Evolutionary conservation across 2,329 filamentous ascomycete species (phyloP), one percentile per base, ranked within the genome.

Genomic region (Stagonosporopsis rhizophila): DNA sequence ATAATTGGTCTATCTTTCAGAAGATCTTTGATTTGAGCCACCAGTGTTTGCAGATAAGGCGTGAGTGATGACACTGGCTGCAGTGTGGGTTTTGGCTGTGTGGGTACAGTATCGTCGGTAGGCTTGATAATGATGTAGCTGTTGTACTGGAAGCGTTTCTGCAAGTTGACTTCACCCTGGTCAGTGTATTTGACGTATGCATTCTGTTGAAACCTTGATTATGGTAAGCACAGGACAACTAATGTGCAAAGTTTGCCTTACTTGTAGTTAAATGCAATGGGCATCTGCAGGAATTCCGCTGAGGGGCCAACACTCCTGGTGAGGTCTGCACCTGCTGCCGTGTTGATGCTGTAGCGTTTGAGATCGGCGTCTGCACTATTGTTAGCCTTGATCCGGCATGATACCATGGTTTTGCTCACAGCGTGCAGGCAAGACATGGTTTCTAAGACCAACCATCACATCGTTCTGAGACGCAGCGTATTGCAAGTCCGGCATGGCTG

Each of bases 401-500:
- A 1, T 4, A 19, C 28, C 2, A 6, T 5, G 30, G n/a, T 3
- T 25, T 28, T 22, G 76, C 76, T 66, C 79, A 91, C 90, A 87
- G 61, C 91, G 83, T 59, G 89, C 87, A 2, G 89, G 85, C 6
- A 95, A 77, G 23, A 96, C 81, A 51, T 89, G 85, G 2, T 92
- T 82, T 48, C 85, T 83, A 54, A 97, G 87, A 56, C 87, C 85
- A 28, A 83, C 82, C 67, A 92, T 86, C 73, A 96, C 91, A 0
- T 84, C 79, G 41, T 88, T 89, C 32, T 84, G 82, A 14, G 82
- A 82, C 46, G 89, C 87, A 20, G 90, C 87, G 76, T 89, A 94
- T 68, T 96, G 91, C 69, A 96, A 96, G 75, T 98, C 94, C 8
- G 92, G 89, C 62, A 96, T 82, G 28, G 84, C 85, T 86, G 54